These are phyloP conservation scores for Aspergillus caelatus DNA, from an alignment of 2,329 filamentous ascomycete species.

Conservation along the genomic window DNA sequence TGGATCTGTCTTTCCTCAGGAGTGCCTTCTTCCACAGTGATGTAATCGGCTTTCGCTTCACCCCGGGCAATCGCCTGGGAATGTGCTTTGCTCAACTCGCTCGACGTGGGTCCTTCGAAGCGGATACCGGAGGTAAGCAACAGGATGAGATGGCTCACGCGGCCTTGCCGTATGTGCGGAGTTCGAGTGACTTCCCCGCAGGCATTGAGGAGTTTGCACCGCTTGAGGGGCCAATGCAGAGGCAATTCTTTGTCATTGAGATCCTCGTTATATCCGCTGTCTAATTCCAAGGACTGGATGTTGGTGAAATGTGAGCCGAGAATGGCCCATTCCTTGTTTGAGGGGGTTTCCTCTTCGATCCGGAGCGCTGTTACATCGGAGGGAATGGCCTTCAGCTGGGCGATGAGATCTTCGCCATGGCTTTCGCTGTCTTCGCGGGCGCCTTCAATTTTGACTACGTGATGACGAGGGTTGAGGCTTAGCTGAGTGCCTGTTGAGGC, in stretches of 20 bases:
- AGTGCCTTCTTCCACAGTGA: conserved; percentile 12
- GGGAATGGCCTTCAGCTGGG: conserved; percentile 23
- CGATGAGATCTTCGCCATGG: conserved; percentile 13
- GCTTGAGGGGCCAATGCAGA: conserved; percentile 28
- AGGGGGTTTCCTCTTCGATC: conserved; percentile 26
- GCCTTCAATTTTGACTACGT: conserved; percentile 18
- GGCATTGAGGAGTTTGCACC: conserved; percentile 17
- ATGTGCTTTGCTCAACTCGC: conserved; percentile 15
- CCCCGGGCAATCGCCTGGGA: conserved; percentile 21
- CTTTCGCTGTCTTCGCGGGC: conserved; percentile 8
- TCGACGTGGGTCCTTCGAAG: conserved; percentile 27
- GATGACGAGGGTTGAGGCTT: neutral
- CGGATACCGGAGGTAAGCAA: conserved; percentile 23
- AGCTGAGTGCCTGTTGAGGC: neutral
- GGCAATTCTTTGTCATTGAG: conserved; percentile 29
- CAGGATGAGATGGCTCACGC: conserved; percentile 24
- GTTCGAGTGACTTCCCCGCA: conserved; percentile 20
- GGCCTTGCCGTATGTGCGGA: conserved; percentile 24
- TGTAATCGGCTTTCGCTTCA: conserved; percentile 15
- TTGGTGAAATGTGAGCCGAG: conserved; percentile 26
- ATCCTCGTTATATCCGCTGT: conserved; percentile 25
- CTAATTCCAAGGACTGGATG: conserved; percentile 22
- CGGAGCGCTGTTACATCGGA: conserved; percentile 15
- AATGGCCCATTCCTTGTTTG: conserved; percentile 26
- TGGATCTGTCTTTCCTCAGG: conserved; percentile 17